These are phyloP conservation scores for Trebouxiophyceae sp. DNA, from an alignment of 163 green algal species.

Conservation along the genomic window DNA sequence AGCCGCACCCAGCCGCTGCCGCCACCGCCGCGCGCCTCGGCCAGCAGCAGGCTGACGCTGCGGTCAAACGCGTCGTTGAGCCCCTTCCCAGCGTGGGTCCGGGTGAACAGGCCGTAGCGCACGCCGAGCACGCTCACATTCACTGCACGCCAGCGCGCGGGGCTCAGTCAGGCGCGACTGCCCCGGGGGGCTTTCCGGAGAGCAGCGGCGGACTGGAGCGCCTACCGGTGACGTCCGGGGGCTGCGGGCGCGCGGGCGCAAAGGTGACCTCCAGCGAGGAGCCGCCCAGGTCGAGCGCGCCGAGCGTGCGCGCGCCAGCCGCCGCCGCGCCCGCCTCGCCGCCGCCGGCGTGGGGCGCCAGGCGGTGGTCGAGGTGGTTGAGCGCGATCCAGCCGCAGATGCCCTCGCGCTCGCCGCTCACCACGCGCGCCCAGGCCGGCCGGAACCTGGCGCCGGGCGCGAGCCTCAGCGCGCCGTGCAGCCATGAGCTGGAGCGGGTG, in stretches of 20 bases:
- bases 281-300: conserved; percentile 68
- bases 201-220: no score
- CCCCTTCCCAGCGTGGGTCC: conserved; percentile 51
- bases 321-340: background rate
- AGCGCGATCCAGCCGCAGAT: conserved; percentile 74
- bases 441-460: conserved; percentile 40
- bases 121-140: conserved; percentile 38
- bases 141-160: conserved; percentile 16
- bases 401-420: conserved; percentile 65
- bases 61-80: conserved; percentile 76
- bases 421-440: conserved; percentile 43
- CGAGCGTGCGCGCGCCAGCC: conserved; percentile 26
- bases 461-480: background rate
- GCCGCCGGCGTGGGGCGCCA: conserved; percentile 12
- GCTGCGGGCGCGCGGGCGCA: conserved; percentile 19
- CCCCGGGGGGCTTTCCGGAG: no score
- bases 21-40: no score
- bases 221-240: no score
- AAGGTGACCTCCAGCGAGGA: conserved; percentile 75
- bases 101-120: conserved; percentile 39
- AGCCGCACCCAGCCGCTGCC: no score
- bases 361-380: conserved; percentile 50
- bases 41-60: conserved; percentile 47
- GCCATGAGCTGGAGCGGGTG: no score
- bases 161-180: no score